Evolutionary conservation across 345 rosid species (phyloP).

Genomic region (Citrus glauca): DNA sequence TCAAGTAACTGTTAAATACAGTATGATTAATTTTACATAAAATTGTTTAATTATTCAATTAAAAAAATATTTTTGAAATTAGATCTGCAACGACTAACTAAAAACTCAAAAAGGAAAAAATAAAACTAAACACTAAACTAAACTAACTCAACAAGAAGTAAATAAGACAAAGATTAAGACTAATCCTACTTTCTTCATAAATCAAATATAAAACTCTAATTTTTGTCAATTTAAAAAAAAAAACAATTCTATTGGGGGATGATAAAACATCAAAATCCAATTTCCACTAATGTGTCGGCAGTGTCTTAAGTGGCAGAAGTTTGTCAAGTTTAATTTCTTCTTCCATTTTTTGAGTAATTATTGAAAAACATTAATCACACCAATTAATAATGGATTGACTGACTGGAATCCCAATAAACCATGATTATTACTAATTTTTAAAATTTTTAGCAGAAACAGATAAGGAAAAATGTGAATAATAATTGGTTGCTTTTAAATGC

Average conservation of each 20-base stretch:
- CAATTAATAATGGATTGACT: not conserved
- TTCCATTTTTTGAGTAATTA: not conserved
- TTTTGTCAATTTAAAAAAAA: not conserved
- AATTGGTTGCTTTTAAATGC: not conserved
- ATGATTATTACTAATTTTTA: too few species aligned
- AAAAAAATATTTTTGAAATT: too few species aligned
- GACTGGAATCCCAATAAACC: not conserved
- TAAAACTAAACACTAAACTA: too few species aligned
- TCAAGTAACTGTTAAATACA: too few species aligned
- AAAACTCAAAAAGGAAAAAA: too few species aligned
- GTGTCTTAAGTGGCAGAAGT: not conserved
- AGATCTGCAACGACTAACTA: too few species aligned
- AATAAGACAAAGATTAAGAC: not conserved
- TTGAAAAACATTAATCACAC: not conserved
- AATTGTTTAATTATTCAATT: too few species aligned
- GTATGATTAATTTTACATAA: too few species aligned
- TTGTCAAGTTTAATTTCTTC: not conserved
- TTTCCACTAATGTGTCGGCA: not conserved
- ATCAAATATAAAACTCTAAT: too few species aligned
- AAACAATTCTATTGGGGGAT: not conserved
- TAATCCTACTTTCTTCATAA: not conserved
- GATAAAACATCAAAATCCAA: not conserved
- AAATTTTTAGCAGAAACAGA: too few species aligned
- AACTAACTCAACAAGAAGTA: too few species aligned
- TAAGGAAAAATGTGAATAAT: not conserved